Conservation (phyloP, 1,139 yeast species). For the Kurtzmaniella quercitrusa region DNA sequence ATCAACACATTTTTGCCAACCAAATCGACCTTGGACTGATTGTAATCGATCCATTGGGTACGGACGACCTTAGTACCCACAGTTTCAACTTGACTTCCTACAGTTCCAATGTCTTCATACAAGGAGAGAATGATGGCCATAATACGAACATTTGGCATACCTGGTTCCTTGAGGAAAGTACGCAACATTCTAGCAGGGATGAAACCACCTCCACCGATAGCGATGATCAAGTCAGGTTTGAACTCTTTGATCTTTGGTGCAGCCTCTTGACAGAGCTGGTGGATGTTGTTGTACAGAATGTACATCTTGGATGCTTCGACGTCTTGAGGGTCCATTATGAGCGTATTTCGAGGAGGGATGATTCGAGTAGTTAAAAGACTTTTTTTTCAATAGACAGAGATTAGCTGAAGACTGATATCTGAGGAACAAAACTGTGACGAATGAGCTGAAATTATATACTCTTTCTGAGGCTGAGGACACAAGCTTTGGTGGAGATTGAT, state of each 20-base stretch:
- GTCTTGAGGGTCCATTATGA: conserved; percentile 28
- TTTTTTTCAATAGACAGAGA: too few species aligned
- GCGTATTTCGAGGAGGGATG: neutral
- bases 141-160: conserved; percentile 84
- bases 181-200: conserved; percentile 95
- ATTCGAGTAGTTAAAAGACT: too few species aligned
- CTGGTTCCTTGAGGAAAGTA: conserved; percentile 82
- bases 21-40: conserved; percentile 57
- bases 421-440: too few species aligned
- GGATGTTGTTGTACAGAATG: conserved; percentile 89
- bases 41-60: conserved; percentile 94
- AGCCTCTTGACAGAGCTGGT: conserved; percentile 85
- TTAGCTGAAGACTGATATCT: too few species aligned
- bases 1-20: conserved; percentile 80
- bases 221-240: conserved; percentile 84
- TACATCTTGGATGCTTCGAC: conserved; percentile 55
- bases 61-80: conserved; percentile 85
- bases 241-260: conserved; percentile 68
- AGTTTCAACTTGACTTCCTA: conserved; percentile 54
- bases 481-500: too few species aligned
- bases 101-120: conserved; percentile 75
- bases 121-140: conserved; percentile 91
- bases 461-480: too few species aligned
- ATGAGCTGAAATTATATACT: too few species aligned
- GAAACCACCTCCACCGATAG: conserved; percentile 93